Base-by-base conservation (phyloP, 2,329 filamentous ascomycete genomes). In the Arthroderma uncinatum region DNA sequence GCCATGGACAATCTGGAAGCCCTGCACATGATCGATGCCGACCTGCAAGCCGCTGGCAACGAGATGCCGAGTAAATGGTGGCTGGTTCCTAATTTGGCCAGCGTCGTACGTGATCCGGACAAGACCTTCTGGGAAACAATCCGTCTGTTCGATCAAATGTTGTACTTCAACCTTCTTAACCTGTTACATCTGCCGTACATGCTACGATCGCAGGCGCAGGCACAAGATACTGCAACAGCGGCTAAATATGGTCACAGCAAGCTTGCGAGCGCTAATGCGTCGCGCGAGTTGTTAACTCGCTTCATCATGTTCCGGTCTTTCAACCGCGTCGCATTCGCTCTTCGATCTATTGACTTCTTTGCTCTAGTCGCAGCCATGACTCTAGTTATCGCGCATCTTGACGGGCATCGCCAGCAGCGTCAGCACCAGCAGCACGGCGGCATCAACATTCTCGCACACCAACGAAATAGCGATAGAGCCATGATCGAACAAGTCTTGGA, bases 121-220 rank as follows among this genome's bases (percentile, higher is more conserved):
- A 30, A 65, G 2, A 58, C 67, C 1, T 64, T 72, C 12, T 47
- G 59, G 21, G 66, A 74, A 33, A 70, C 66, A 52, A 58, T 65
- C 4, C 70, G 71, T 2, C 61, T 76, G 4, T 72, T 78, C 60
- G 64, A 73, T 1, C 79, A 82, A 58, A 69, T 82, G 23, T 71
- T 72, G 8, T 77, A 82, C 60, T 76, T 76, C 61, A 73, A 75
- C 48, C 70, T 82, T 2, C 66, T 81, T 10, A 74, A 78, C 40
- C 72, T 79, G 7, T 71, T 82, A 0, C 79, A 83, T 57, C 71
- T 82, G 2, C 80, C 80, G 0, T 82, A 77, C 59, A 77, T 82
- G 68, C 72, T 82, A 16, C 73, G 70, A 16, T 61, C 67, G n/a
- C 36, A n/a, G 2, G 6, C 36, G 6, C 6, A 12, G 10, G 36